phyloP scores from a whole-genome alignment of 176 grass and related monocot genomes.

The Rhynchospora breviuscula region DNA sequence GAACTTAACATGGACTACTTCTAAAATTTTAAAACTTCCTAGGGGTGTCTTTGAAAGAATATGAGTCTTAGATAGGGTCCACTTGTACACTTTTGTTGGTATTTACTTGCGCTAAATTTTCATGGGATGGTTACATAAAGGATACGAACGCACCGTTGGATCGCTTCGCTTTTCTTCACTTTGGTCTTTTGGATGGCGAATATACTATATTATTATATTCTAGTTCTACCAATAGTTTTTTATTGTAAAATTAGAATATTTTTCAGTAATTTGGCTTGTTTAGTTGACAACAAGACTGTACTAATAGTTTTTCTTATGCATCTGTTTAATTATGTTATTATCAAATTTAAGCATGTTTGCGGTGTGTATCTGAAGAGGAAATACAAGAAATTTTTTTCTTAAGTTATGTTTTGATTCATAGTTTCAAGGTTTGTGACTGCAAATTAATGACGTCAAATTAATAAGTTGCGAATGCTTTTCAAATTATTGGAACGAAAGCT shows the following conservation, averaged over 20 bases:
- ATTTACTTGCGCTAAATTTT: not conserved
- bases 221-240: not conserved
- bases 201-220: not conserved
- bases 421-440: not conserved
- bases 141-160: not conserved
- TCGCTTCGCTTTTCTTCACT: not conserved
- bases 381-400: not conserved
- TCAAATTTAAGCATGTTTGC: constrained; percentile 2
- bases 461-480: not conserved
- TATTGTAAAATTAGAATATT: not conserved
- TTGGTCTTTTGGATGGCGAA: not conserved
- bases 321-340: not conserved
- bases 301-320: not conserved
- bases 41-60: constrained; percentile 5
- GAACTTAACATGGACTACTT: constrained; percentile 82
- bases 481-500: not conserved
- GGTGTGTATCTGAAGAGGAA: not conserved
- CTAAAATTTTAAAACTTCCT: constrained; percentile 17
- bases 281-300: not conserved
- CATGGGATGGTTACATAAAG: not conserved
- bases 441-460: not conserved
- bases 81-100: not conserved
- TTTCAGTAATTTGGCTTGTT: not conserved
- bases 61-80: not conserved
- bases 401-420: not conserved